Percentiles rank a stretch among this genome's conserved stretches.
These are phyloP conservation scores for Verbena officinalis DNA, from an alignment of 257 asterid species.

Conservation along the genomic window DNA sequence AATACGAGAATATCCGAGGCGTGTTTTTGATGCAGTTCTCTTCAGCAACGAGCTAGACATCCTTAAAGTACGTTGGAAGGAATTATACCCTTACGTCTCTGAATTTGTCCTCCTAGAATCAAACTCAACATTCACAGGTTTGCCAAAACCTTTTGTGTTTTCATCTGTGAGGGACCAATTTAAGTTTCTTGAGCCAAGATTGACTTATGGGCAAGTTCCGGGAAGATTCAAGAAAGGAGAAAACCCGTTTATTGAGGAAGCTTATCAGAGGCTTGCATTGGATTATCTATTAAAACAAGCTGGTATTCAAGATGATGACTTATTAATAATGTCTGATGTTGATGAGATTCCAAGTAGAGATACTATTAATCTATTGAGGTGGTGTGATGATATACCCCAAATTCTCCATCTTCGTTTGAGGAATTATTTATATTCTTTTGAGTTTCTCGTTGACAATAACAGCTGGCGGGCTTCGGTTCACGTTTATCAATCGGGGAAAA, in stretches of 20 bases:
- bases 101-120: slow-evolving; percentile 83
- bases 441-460: slow-evolving; percentile 70
- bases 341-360: slow-evolving; percentile 83
- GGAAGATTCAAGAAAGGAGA: slow-evolving; percentile 78
- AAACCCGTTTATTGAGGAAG: slow-evolving; percentile 84
- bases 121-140: slow-evolving; percentile 81
- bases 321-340: slow-evolving; percentile 78
- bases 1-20: slow-evolving; percentile 76
- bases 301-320: slow-evolving; percentile 77
- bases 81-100: slow-evolving; percentile 67
- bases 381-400: slow-evolving; percentile 78
- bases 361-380: slow-evolving; percentile 76
- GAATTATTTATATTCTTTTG: slow-evolving; percentile 77
- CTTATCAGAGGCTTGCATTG: slow-evolving; percentile 78
- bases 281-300: slow-evolving; percentile 85
- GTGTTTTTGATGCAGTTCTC: slow-evolving; percentile 79
- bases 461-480: slow-evolving; percentile 91
- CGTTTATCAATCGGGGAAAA: slow-evolving; percentile 70
- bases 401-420: slow-evolving; percentile 75
- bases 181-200: slow-evolving; percentile 61
- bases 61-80: slow-evolving; percentile 80
- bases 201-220: slow-evolving; percentile 76
- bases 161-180: slow-evolving; percentile 53
- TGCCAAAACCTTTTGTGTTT: slow-evolving; percentile 66
- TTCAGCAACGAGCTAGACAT: slow-evolving; percentile 82